A percentile compares a stretch with the other conserved stretches of the same genome.
Evolutionary conservation across 1,139 yeast genomes (phyloP).

Genomic region (Debaryomyces fabryi): DNA sequence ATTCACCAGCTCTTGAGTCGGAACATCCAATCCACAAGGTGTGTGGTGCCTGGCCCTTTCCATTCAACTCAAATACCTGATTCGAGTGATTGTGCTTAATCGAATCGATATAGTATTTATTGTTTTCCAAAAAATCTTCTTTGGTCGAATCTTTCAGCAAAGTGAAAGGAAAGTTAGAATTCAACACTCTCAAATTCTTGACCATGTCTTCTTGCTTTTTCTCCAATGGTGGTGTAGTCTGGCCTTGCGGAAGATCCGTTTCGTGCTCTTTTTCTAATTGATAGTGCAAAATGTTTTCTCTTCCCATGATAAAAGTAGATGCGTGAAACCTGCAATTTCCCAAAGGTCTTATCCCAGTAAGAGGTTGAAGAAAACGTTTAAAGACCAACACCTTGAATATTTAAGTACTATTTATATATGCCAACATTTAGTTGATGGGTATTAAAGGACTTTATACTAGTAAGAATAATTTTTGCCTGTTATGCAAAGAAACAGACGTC

Average conservation of each 20-base stretch:
- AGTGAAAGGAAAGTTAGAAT: constrained; percentile 52
- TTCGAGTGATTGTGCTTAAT: constrained; percentile 62
- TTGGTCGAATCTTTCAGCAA: constrained; percentile 59
- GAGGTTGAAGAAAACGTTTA: neutral
- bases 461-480: neutral
- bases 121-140: constrained; percentile 67
- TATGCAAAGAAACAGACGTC: constrained; percentile 2
- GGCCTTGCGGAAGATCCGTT: constrained; percentile 28
- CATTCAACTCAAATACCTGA: constrained; percentile 66
- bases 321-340: constrained; percentile 1
- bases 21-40: constrained; percentile 96
- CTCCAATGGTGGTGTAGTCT: constrained; percentile 13
- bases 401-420: neutral
- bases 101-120: constrained; percentile 66
- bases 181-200: constrained; percentile 9
- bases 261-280: constrained; percentile 47
- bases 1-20: constrained; percentile 89
- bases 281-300: constrained; percentile 47
- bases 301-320: constrained; percentile 35
- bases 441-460: neutral
- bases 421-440: constrained; percentile 1
- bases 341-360: neutral
- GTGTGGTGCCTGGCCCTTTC: constrained; percentile 88
- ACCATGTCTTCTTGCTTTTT: constrained; percentile 5
- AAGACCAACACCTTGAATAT: neutral